phyloP scores from a whole-genome alignment of 164 flowering plant species.

The Vitis rupestris region DNA sequence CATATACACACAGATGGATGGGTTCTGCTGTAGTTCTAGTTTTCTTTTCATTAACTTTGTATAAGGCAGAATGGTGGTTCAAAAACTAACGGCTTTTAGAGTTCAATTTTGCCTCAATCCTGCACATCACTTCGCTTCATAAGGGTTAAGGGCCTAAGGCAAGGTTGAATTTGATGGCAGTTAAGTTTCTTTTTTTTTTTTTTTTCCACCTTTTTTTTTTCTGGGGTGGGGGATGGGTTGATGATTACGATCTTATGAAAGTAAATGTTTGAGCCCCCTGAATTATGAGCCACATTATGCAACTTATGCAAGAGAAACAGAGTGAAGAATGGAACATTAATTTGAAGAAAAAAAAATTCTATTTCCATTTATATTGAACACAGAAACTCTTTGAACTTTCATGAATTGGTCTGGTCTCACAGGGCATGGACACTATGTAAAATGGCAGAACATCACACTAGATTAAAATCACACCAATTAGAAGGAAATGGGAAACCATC shows the following conservation, averaged over 20 bases:
- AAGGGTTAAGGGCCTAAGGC: background rate
- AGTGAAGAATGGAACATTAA: no score
- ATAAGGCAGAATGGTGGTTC: background rate
- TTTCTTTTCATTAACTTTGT: no score
- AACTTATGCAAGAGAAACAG: background rate
- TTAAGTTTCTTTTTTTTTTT: no score
- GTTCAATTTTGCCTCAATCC: background rate
- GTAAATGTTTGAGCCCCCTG: background rate
- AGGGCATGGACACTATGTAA: background rate
- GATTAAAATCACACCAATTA: background rate
- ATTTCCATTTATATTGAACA: no score
- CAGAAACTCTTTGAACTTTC: background rate
- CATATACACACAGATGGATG: no score
- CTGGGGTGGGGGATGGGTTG: no score
- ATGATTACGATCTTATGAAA: no score
- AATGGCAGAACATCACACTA: slow-evolving; percentile 1
- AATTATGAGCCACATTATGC: background rate
- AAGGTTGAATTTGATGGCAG: background rate
- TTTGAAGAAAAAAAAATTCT: no score
- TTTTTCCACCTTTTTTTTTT: no score
- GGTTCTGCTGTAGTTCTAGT: no score
- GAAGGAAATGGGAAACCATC: background rate
- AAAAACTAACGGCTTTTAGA: background rate
- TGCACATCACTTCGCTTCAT: background rate
- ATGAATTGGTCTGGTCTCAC: background rate